Evolutionary conservation across 192 early-diverging fungal species (phyloP).

Genomic region (Dissophora globulifera): DNA sequence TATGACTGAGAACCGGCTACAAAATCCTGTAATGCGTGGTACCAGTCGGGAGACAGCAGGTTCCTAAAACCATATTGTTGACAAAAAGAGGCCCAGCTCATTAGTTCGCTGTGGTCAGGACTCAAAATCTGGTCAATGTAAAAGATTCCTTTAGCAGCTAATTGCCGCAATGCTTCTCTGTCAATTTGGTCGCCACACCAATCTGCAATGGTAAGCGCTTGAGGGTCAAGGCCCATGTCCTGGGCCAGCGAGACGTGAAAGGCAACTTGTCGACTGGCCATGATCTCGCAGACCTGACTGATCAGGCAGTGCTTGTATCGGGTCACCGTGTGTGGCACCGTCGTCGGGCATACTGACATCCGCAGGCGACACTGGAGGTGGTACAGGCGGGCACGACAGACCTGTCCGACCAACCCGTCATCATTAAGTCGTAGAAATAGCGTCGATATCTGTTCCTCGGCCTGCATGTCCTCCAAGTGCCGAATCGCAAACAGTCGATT

Average conservation of each 20-base stretch:
- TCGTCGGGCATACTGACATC: neutral
- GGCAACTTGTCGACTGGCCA: neutral
- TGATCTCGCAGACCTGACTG: neutral
- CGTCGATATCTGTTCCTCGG: conserved; percentile 20
- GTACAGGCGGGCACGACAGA: neutral
- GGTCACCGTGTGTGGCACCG: neutral
- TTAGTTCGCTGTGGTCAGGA: too few species aligned
- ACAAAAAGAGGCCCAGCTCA: too few species aligned
- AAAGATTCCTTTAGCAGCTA: too few species aligned
- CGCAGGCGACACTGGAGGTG: neutral
- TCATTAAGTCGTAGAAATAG: conserved; percentile 15
- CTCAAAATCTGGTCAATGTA: too few species aligned
- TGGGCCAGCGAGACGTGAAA: neutral
- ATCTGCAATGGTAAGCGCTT: neutral
- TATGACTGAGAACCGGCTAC: too few species aligned
- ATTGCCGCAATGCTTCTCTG: neutral
- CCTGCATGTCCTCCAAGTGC: conserved; percentile 7
- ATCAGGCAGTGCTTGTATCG: neutral
- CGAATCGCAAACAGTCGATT: neutral
- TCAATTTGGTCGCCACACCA: neutral
- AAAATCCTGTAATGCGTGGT: too few species aligned
- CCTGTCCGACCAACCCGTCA: neutral
- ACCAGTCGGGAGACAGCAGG: too few species aligned
- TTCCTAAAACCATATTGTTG: too few species aligned
- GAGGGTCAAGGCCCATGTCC: neutral